Evolutionary conservation across 1,284 basidiomycete genomes (phyloP), one percentile per base, ranked within the genome.

Genomic region (Quambalaria eucalypti): DNA sequence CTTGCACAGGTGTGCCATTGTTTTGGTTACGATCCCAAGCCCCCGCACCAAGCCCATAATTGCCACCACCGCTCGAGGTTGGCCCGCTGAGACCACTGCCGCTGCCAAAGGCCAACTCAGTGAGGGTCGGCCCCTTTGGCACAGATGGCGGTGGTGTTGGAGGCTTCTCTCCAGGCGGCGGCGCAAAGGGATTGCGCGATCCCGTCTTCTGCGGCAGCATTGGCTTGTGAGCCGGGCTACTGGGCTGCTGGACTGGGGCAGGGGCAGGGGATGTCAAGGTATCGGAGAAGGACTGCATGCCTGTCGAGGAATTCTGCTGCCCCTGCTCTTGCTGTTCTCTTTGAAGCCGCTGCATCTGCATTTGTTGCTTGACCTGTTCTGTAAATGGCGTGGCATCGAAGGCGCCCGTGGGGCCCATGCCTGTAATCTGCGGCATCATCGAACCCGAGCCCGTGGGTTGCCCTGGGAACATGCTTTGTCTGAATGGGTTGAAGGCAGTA

Each of bases 121-220:
- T 83, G 67, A 96, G 78, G 1, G 87, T 88, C 9, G 87, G 88
- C 19, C 81, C 80, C 73, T 85, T 87, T 2, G 87, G 84, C 19
- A 87, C 78, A 16, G 85, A 84, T 12, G 65, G 57, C 29, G 57
- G 55, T 14, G 60, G 50, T 4, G 59, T 56, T 6, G 61, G 85
- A 77, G 40, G 83, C 19, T 62, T 80, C 2, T 82, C 60, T 5
- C 74, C 76, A 2, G 73, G 80, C 2, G 87, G 82, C 25, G 85
- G 82, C 6, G 91, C 91, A 68, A 98, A 98, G 0, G 93, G 93
- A 80, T 98, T 98, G 68, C 85, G 85, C 2, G 88, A 89, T 19
- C 93, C 92, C 1, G 93, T 98, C 76, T 87, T 84, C 75, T 97
- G 92, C 4, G 90, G 82, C 68, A 84, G 83, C n/a, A 97, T 82